Percentiles rank a stretch among this genome's conserved stretches.
Evolutionary conservation across 768 basidiomycete species (phyloP).

Genomic region (Leccinellum rugosiceps): DNA sequence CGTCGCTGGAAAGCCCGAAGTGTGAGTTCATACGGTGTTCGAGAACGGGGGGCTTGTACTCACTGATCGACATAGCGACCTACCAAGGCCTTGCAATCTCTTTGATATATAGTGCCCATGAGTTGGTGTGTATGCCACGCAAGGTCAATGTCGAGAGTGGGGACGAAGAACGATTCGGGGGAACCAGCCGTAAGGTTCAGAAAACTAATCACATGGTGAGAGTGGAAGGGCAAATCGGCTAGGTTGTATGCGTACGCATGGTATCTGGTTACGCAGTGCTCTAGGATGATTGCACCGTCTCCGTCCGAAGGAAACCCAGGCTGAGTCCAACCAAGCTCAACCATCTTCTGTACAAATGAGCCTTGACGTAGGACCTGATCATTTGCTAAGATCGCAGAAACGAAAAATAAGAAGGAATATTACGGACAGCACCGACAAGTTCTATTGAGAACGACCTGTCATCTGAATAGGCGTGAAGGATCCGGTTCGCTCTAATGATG

Average conservation of each 20-base stretch:
- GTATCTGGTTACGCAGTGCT: constrained; percentile 52
- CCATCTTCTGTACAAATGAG: constrained; percentile 53
- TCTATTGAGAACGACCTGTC: constrained; percentile 53
- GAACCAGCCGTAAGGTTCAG: constrained; percentile 49
- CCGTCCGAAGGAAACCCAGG: constrained; percentile 36
- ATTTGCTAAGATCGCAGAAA: not conserved
- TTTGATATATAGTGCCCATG: constrained; percentile 39
- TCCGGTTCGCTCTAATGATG: constrained; percentile 29
- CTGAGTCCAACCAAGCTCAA: constrained; percentile 48
- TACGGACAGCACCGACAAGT: constrained; percentile 49
- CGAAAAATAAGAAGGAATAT: too few relatives aligned
- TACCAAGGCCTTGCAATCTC: constrained; percentile 37
- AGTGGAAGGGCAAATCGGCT: not conserved
- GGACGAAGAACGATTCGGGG: constrained; percentile 45
- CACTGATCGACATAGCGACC: constrained; percentile 56
- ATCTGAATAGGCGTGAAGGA: constrained; percentile 47
- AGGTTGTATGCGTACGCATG: constrained; percentile 41
- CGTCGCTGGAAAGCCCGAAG: constrained; percentile 38
- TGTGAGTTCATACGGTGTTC: not conserved
- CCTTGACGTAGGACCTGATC: constrained; percentile 51
- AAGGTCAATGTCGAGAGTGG: constrained; percentile 68
- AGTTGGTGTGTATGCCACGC: constrained; percentile 74
- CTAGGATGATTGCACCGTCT: constrained; percentile 41
- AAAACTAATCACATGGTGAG: constrained; percentile 31
- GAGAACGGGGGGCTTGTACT: constrained; percentile 9